Conservation (phyloP, 2,329 filamentous ascomycete species). For the Cytospora leucostoma region DNA sequence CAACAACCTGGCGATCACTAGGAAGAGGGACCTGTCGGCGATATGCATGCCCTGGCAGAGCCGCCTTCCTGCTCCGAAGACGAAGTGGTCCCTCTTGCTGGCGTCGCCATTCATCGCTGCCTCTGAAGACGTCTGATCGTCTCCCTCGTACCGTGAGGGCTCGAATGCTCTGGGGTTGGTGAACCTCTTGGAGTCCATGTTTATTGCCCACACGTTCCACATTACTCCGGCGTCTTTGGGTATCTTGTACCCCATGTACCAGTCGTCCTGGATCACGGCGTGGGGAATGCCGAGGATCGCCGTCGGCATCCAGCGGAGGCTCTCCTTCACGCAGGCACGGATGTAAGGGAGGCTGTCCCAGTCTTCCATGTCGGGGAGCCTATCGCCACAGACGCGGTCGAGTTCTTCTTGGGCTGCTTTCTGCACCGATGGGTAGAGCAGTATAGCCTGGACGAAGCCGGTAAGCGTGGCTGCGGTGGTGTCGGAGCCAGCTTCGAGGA, state of each 20-base stretch:
- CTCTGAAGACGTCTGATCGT: constrained; percentile 32
- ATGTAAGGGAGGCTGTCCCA: constrained; percentile 45
- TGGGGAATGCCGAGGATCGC: constrained; percentile 45
- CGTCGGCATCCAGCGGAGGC: constrained; percentile 48
- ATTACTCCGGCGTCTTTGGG: constrained; percentile 48
- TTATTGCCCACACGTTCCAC: constrained; percentile 42
- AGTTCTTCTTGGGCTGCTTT: constrained; percentile 43
- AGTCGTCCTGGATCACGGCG: constrained; percentile 44
- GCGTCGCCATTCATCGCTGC: constrained; percentile 36
- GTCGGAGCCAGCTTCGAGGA: constrained; percentile 45
- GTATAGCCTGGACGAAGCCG: constrained; percentile 50
- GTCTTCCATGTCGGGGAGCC: constrained; percentile 44
- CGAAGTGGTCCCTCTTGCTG: constrained; percentile 52
- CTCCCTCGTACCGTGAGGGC: constrained; percentile 41
- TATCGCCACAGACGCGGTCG: constrained; percentile 44
- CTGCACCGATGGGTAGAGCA: constrained; percentile 45
- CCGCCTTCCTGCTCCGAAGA: constrained; percentile 57
- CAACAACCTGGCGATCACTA: constrained; percentile 49
- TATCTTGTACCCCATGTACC: constrained; percentile 48
- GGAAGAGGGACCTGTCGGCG: constrained; percentile 50
- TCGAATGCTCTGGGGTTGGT: constrained; percentile 45
- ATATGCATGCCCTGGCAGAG: constrained; percentile 61
- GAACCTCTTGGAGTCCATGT: constrained; percentile 47
- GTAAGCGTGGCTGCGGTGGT: constrained; percentile 46
- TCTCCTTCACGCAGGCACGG: constrained; percentile 44